A percentile compares a stretch with the other conserved stretches of the same genome.
Evolutionary conservation across 2,329 filamentous ascomycete species (phyloP).

Genomic region (Pyrenochaeta sp.): DNA sequence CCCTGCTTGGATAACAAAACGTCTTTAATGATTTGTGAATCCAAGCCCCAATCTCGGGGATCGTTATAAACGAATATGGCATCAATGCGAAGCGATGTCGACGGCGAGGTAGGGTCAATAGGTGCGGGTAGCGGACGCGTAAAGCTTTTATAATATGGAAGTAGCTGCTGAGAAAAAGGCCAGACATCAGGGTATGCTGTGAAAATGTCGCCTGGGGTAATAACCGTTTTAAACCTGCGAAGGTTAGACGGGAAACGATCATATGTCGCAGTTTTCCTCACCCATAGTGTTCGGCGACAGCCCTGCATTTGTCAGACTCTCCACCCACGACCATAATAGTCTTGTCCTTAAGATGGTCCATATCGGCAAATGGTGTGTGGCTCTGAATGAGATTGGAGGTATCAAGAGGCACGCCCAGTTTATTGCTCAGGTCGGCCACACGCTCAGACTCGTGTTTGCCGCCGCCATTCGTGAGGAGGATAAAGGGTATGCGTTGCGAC

Average conservation of each 20-base stretch:
- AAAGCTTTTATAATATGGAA: conserved; percentile 67
- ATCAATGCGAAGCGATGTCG: conserved; percentile 76
- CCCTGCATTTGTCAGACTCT: conserved; percentile 66
- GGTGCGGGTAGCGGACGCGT: conserved; percentile 66
- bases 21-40: conserved; percentile 85
- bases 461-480: conserved; percentile 94
- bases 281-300: conserved; percentile 71
- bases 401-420: conserved; percentile 70
- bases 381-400: conserved; percentile 82
- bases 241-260: conserved; percentile 4
- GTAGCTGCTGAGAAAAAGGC: conserved; percentile 78
- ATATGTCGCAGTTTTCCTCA: conserved; percentile 5
- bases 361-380: conserved; percentile 85
- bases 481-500: conserved; percentile 81
- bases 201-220: conserved; percentile 87
- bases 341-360: conserved; percentile 65
- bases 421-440: conserved; percentile 72
- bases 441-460: conserved; percentile 82
- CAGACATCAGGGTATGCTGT: conserved; percentile 77
- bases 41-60: conserved; percentile 93
- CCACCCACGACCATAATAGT: conserved; percentile 60
- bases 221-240: conserved; percentile 68
- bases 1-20: conserved; percentile 81
- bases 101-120: conserved; percentile 57
- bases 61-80: conserved; percentile 96